Evolutionary conservation across 2,329 filamentous ascomycete genomes (phyloP), one percentile per base, ranked within the genome.

Genomic region (Diaporthe sp.): DNA sequence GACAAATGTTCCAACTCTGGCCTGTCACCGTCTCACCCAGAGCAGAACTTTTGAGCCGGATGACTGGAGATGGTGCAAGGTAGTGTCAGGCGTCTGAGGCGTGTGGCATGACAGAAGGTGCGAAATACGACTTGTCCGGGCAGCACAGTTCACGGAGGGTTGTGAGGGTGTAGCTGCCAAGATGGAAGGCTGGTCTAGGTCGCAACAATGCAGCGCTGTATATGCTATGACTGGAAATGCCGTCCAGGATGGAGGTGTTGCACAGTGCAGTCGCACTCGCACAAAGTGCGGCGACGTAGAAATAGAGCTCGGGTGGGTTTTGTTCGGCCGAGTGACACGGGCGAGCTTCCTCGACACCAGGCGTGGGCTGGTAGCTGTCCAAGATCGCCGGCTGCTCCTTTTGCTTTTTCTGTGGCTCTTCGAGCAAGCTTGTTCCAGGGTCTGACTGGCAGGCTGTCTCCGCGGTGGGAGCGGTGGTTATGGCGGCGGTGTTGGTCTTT

Each of bases 251-350:
- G 71, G 60, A 28, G 44, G 49, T 63, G 71, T 57, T 65, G 71
- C 60, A 67, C 58, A 55, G 71, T 47, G 49, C 20, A 57, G 58
- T 57, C 25, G 58, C 37, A 65, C 58, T 47, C 37, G 71, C 47
- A 73, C 37, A 34, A 55, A 22, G 47, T 44, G 51, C 51, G 37
- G 58, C 58, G 61, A 73, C 49, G 58, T 39, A 47, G 57, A 42
- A 63, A 25, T 63, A 34, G 71, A 65, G 71, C 71, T 65, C 47
- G 34, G 34, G 47, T 65, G 58, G 65, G 65, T 42, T 70, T 55
- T 73, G 58, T 55, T 55, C 71, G 47, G 47, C 58, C 71, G 58
- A 65, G 58, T 44, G 20, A 55, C 71, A 61, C 47, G 51, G 57
- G 28, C 5, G 22, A 44, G 58, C 47, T 44, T 28, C 49, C 34